Base-by-base conservation (phyloP, 202 grass and related monocot genomes). In the Cymbopogon flexuosus region DNA sequence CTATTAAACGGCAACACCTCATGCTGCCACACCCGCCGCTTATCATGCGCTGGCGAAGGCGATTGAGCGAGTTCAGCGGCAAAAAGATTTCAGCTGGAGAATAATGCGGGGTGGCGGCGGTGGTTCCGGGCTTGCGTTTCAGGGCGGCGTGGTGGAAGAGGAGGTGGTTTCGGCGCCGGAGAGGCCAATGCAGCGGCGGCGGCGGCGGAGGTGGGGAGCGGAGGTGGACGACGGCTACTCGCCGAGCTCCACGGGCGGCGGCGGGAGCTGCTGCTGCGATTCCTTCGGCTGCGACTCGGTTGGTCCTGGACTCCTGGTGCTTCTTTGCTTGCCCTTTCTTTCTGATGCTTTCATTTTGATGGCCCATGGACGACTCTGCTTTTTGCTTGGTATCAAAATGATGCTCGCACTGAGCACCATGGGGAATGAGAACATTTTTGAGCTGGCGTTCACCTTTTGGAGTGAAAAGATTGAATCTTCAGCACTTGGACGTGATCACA, bases 221-320 rank as follows among this genome's bases (percentile, higher is more conserved):
- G 87, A 73, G 42, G 79, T 65, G 61, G 65, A 84, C 61, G 62
- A 84, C 70, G 31, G 83, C 68, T 89, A 57, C 79, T 86, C 87
- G 33, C 61, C 62, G 34, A 89, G 78, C 68, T 85, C 87, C 37
- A 78, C 83, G 31, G 83, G 65, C 37, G 78, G 81, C 35, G 77
- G 63, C 27, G 64, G 77, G 64, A 84, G 87, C 46, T 81, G 82
- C 76, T 78, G 83, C 49, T 78, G 73, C 73, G 87, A 43, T 62
- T 89, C 87, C 60, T 79, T 86, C 61, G 41, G 68, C 68, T 74
- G 83, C 62, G 87, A 83, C 68, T 83, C 87, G 87, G 87, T 89
- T 62, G 23, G 87, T 85, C 66, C 47, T 64, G 51, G 51, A 19
- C 49, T 59, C 54, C 19, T 60, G 46, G 18, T 16, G 23, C 37